Evolutionary conservation across 495 filamentous ascomycete genomes (phyloP).

Genomic region (Talaromyces ruber): DNA sequence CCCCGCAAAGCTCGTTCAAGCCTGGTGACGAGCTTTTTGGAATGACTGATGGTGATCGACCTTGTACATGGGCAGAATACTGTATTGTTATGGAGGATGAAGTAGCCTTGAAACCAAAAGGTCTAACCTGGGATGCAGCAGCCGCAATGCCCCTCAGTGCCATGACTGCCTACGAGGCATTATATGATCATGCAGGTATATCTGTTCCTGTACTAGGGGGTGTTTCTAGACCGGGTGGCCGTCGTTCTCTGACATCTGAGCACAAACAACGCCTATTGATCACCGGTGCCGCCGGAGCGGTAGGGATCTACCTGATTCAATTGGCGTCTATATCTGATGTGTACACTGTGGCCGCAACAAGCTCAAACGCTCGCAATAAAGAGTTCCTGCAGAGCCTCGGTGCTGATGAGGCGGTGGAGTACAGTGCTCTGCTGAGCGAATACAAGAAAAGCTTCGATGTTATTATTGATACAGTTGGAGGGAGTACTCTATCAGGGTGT

Average conservation of each 20-base stretch:
- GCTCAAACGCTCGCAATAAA: constrained; percentile 19
- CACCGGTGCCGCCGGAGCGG: constrained; percentile 25
- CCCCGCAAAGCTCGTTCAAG: constrained; percentile 9
- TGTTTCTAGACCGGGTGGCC: background rate
- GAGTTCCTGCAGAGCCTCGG: constrained; percentile 20
- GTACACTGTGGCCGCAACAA: constrained; percentile 19
- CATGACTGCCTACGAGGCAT: constrained; percentile 24
- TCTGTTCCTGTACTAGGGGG: background rate
- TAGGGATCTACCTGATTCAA: constrained; percentile 27
- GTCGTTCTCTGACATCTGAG: background rate
- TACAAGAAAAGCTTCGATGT: constrained; percentile 16
- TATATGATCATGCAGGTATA: constrained; percentile 20
- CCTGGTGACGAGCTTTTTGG: constrained; percentile 27
- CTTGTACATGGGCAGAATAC: constrained; percentile 23
- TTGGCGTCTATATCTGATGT: constrained; percentile 16
- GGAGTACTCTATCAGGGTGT: constrained; percentile 15
- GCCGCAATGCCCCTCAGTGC: constrained; percentile 26
- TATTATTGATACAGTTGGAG: constrained; percentile 26
- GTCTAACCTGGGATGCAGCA: constrained; percentile 13
- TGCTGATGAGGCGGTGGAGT: constrained; percentile 22
- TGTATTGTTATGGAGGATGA: constrained; percentile 14
- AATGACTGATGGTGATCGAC: constrained; percentile 17
- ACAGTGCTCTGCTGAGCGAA: constrained; percentile 9
- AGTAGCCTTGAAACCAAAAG: constrained; percentile 18
- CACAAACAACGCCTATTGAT: constrained; percentile 14